Evolutionary conservation across 768 basidiomycete species (phyloP).

Genomic region (Leccinum obscurum): DNA sequence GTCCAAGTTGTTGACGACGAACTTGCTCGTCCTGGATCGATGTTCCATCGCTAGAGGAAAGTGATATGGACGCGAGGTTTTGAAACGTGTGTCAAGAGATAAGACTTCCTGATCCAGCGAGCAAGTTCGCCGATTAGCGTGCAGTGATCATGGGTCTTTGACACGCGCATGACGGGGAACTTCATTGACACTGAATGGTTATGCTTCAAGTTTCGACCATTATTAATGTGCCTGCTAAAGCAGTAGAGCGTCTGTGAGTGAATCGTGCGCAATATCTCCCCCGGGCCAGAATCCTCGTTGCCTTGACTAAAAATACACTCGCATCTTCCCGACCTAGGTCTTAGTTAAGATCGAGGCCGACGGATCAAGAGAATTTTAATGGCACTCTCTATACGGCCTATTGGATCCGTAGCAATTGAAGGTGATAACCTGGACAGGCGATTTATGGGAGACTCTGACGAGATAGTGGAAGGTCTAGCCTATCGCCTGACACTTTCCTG

Average conservation of each 20-base stretch:
- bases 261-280: background rate
- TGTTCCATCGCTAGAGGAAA: background rate
- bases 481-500: conserved; percentile 46
- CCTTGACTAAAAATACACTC: background rate
- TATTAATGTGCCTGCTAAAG: background rate
- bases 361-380: background rate
- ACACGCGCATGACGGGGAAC: background rate
- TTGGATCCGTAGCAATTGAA: background rate
- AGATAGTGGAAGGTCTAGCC: conserved; percentile 20
- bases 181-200: background rate
- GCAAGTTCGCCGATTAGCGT: background rate
- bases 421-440: background rate
- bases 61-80: background rate
- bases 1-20: background rate
- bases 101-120: background rate
- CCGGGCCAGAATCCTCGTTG: background rate
- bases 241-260: background rate
- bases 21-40: background rate
- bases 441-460: conserved; percentile 1
- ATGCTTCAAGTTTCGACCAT: background rate
- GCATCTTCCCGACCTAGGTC: background rate
- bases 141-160: background rate
- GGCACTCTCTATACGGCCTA: background rate
- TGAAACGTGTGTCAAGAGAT: background rate
- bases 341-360: background rate